phyloP scores from a whole-genome alignment of 192 early-diverging fungal species.

The Entomortierella parvispora region DNA sequence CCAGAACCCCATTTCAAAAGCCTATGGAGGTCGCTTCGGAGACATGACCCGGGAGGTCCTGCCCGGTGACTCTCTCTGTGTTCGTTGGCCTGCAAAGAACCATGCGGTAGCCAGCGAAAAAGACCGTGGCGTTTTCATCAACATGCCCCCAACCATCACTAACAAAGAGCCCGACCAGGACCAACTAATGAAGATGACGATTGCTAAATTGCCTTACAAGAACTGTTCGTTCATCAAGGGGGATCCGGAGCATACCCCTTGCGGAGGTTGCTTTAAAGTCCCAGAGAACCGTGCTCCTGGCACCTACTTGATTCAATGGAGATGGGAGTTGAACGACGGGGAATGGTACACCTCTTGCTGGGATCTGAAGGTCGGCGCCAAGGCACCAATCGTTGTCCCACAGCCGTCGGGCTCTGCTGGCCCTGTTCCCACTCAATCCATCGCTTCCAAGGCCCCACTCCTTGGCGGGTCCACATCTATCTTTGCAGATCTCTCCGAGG shows the following conservation, averaged over 20 bases:
- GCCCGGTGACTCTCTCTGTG: conserved; percentile 26
- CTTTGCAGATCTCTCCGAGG: conserved; percentile 33
- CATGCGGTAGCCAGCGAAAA: conserved; percentile 27
- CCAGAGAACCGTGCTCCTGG: conserved; percentile 9
- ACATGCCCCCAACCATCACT: conserved; percentile 23
- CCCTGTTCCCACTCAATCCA: not conserved
- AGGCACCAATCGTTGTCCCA: not conserved
- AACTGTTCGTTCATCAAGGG: conserved; percentile 15
- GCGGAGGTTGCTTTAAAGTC: conserved; percentile 36
- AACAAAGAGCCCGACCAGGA: conserved; percentile 27
- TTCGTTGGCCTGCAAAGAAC: conserved; percentile 52
- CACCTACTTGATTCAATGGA: conserved; percentile 38
- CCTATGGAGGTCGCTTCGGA: conserved; percentile 30
- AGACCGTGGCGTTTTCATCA: conserved; percentile 29
- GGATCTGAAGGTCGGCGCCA: conserved; percentile 18
- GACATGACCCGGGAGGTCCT: conserved; percentile 6
- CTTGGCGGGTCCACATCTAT: conserved; percentile 21
- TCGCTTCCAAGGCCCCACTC: not conserved
- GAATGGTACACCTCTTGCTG: conserved; percentile 51
- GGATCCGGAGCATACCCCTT: conserved; percentile 17
- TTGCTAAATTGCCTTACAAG: conserved; percentile 35
- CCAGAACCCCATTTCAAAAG: conserved; percentile 35
- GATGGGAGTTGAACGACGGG: conserved; percentile 32
- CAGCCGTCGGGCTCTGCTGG: not conserved
- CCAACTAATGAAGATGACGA: conserved; percentile 6